Conservation (phyloP, 352 stramenopile genomes). For the Stramenopiles sp. region DNA sequence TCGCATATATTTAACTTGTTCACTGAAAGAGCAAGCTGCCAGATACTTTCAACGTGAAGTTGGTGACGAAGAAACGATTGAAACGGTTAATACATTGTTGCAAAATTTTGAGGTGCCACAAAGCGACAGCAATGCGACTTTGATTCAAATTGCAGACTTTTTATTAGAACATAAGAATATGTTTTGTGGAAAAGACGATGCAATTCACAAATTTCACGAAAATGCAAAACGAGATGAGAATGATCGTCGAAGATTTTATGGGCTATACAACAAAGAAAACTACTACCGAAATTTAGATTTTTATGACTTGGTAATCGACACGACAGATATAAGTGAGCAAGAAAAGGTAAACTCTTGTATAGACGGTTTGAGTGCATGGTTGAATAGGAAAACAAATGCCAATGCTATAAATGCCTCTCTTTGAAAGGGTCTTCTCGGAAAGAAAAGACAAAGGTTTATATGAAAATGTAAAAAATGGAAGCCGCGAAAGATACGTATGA, state of each 20-base stretch:
- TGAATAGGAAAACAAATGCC: too few species aligned
- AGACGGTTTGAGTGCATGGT: too few species aligned
- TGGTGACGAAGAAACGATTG: background rate
- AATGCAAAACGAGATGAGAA: background rate
- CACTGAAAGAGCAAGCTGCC: background rate
- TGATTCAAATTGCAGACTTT: too few species aligned
- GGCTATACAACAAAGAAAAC: background rate
- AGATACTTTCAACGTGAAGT: background rate
- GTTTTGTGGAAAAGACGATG: background rate
- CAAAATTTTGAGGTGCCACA: background rate
- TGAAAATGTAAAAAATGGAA: too few species aligned
- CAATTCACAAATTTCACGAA: background rate
- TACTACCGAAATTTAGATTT: background rate
- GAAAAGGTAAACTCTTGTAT: too few species aligned
- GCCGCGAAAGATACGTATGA: too few species aligned
- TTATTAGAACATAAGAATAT: background rate
- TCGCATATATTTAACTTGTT: background rate
- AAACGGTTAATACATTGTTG: background rate
- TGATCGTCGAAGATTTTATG: background rate
- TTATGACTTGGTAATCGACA: background rate
- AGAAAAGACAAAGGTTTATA: too few species aligned
- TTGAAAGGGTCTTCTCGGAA: too few species aligned
- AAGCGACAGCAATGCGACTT: background rate
- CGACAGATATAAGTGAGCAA: background rate
- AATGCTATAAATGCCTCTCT: too few species aligned